These are phyloP conservation scores for Ophiostoma perfectum DNA, from an alignment of 2,329 filamentous ascomycete species.

Conservation along the genomic window DNA sequence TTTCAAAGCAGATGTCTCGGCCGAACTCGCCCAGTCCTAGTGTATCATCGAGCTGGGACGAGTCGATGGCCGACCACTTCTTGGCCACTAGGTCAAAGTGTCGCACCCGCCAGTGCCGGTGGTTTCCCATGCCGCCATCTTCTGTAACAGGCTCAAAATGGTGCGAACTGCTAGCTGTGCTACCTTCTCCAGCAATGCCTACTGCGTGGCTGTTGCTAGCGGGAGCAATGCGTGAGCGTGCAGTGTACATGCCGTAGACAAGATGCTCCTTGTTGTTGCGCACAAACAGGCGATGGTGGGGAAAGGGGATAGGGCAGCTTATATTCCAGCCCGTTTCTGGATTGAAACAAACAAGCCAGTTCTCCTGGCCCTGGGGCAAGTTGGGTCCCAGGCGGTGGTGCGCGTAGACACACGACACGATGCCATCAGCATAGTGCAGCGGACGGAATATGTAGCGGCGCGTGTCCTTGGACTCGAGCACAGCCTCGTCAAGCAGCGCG, in stretches of 20 bases:
- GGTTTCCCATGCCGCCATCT: neutral
- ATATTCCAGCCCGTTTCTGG: constrained; percentile 38
- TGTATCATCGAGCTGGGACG: constrained; percentile 52
- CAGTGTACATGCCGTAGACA: constrained; percentile 61
- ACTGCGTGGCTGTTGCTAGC: neutral
- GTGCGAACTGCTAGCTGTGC: neutral
- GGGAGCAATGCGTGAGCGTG: constrained; percentile 29
- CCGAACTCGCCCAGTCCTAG: constrained; percentile 58
- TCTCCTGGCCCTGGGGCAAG: constrained; percentile 31
- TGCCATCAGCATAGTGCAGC: constrained; percentile 51
- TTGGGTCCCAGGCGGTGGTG: constrained; percentile 33
- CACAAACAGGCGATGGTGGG: constrained; percentile 57
- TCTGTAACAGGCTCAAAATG: neutral
- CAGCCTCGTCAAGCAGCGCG: constrained; percentile 35
- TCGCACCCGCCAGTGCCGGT: constrained; percentile 54
- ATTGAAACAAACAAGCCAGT: constrained; percentile 52
- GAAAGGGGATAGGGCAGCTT: constrained; percentile 40
- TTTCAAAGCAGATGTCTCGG: constrained; percentile 64
- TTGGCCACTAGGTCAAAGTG: constrained; percentile 44
- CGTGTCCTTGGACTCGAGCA: constrained; percentile 35
- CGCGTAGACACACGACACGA: constrained; percentile 54
- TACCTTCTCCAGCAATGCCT: no score
- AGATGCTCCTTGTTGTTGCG: constrained; percentile 58
- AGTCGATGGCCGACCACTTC: constrained; percentile 37
- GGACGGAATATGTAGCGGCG: constrained; percentile 46